Conservation (phyloP, 306 rosid genomes). For the Glycine soja region DNA sequence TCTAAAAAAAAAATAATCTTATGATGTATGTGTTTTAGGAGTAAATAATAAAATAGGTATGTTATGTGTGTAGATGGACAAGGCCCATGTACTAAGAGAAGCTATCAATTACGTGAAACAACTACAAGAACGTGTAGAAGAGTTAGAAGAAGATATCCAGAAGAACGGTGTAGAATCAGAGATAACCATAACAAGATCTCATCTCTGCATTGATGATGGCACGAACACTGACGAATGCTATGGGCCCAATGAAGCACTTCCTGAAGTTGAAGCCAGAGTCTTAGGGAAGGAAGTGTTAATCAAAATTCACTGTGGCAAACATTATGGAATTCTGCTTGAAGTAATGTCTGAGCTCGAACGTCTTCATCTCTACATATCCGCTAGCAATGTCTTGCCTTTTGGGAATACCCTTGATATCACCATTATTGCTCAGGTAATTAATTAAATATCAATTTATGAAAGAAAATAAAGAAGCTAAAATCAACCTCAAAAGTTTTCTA, state of each 20-base stretch:
- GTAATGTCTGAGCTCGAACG: conserved; percentile 37
- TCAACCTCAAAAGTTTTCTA: no score
- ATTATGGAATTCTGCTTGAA: conserved; percentile 35
- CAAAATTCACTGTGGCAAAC: conserved; percentile 32
- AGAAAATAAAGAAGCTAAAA: no score
- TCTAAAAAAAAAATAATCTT: no score
- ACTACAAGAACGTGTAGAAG: conserved; percentile 41
- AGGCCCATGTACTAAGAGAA: conserved; percentile 35
- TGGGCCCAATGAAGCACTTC: neutral
- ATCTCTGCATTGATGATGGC: conserved; percentile 21
- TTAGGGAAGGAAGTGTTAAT: conserved; percentile 41
- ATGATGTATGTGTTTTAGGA: no score
- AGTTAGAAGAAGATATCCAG: conserved; percentile 38
- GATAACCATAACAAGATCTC: conserved; percentile 40
- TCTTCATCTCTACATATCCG: conserved; percentile 35
- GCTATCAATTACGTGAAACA: conserved; percentile 42
- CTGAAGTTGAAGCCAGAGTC: conserved; percentile 41
- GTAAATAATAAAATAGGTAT: no score
- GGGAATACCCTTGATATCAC: conserved; percentile 43
- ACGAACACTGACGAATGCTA: no score
- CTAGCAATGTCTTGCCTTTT: conserved; percentile 44
- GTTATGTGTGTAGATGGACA: conserved; percentile 36
- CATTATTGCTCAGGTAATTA: conserved; percentile 41
- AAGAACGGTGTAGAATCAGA: conserved; percentile 29
- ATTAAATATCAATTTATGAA: neutral